phyloP scores from a whole-genome alignment of 2,329 filamentous ascomycete genomes.

The Calycina herbarum region DNA sequence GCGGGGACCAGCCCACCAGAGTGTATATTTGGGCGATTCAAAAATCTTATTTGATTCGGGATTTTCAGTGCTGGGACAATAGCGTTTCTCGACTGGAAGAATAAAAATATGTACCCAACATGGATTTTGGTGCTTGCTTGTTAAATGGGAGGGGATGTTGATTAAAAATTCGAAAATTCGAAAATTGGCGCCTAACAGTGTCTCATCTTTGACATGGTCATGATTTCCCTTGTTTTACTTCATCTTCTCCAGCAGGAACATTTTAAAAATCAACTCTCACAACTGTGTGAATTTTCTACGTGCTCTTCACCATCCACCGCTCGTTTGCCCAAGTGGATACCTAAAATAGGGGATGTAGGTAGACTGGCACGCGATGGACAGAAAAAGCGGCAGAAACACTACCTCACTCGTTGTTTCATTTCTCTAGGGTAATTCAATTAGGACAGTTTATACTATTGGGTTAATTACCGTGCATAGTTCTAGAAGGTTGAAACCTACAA shows the following conservation, averaged over 20 bases:
- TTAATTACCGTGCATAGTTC: no score
- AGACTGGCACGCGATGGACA: no score
- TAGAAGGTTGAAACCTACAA: no score
- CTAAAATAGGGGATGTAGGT: slow-evolving; percentile 4
- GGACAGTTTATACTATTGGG: no score
- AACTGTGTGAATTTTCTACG: neutral
- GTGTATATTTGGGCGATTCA: neutral
- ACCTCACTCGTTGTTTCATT: no score
- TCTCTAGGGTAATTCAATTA: no score
- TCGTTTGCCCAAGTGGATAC: neutral
- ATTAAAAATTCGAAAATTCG: neutral
- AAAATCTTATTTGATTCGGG: neutral
- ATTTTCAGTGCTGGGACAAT: slow-evolving; percentile 18
- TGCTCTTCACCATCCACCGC: neutral
- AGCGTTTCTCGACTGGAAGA: slow-evolving; percentile 27
- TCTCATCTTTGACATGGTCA: neutral
- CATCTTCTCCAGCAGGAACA: neutral
- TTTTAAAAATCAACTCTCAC: neutral
- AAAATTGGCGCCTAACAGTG: neutral
- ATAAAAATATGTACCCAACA: slow-evolving; percentile 29
- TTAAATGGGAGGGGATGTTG: neutral
- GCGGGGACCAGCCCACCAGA: neutral
- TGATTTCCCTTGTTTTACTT: neutral
- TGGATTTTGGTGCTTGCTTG: neutral
- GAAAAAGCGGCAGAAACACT: no score